A percentile compares a stretch with the other conserved stretches of the same genome.
Evolutionary conservation across 257 asterid genomes (phyloP).

Genomic region (Anisodus acutangulus): DNA sequence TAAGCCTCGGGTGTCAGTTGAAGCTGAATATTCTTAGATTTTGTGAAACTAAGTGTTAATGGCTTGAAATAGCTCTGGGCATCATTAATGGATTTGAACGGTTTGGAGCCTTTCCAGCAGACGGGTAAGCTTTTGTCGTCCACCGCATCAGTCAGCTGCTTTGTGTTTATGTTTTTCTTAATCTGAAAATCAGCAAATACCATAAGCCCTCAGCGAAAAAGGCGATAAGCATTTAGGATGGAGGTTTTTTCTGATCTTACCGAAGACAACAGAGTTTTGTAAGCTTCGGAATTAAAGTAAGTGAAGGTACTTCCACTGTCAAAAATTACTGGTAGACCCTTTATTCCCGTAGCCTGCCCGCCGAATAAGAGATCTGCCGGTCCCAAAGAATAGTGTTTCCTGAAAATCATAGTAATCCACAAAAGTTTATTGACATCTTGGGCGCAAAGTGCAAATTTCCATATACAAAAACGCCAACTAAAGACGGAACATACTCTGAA

Average conservation of each 20-base stretch:
- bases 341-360: slow-evolving; percentile 40
- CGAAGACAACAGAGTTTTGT: slow-evolving; percentile 38
- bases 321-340: slow-evolving; percentile 41
- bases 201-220: background rate
- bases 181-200: slow-evolving; percentile 48
- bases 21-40: slow-evolving; percentile 50
- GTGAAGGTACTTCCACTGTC: slow-evolving; percentile 59
- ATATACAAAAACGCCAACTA: background rate
- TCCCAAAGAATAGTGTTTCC: slow-evolving; percentile 47
- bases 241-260: slow-evolving; percentile 38
- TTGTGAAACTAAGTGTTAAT: slow-evolving; percentile 57
- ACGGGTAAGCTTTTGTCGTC: slow-evolving; percentile 76
- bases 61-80: slow-evolving; percentile 66
- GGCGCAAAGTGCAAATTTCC: background rate
- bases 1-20: slow-evolving; percentile 74
- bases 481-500: slow-evolving; percentile 36
- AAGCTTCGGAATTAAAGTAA: slow-evolving; percentile 41
- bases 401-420: slow-evolving; percentile 28
- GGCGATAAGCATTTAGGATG: background rate
- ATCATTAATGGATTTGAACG: slow-evolving; percentile 67
- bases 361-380: slow-evolving; percentile 40
- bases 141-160: slow-evolving; percentile 46
- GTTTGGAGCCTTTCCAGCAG: slow-evolving; percentile 75
- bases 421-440: background rate
- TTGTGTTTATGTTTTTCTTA: slow-evolving; percentile 43